Base-by-base conservation (phyloP, 495 filamentous ascomycete species). In the Podospora pseudopauciseta region DNA sequence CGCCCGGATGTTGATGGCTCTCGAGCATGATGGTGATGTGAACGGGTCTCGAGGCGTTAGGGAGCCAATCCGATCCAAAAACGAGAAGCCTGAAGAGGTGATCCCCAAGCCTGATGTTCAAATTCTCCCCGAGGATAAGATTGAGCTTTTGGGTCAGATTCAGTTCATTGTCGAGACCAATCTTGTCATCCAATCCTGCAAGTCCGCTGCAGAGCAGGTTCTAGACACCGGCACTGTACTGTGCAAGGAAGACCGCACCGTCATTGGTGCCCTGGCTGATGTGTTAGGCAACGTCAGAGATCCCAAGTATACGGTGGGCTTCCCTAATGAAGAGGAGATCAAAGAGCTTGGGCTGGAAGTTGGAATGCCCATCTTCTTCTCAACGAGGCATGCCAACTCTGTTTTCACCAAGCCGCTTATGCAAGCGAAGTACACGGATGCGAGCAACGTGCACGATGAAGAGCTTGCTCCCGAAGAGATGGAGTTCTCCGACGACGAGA, bases 401-500 rank as follows among this genome's bases (percentile, higher is more conserved):
- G 91, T 96, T 18, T 93, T 96, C 73, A 97, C 94, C 0, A 85
- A 95, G 77, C 83, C 87, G 4, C 78, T 97, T 58, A 90, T 90
- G 76, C 83, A 84, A 27, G 70, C 87, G 65, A 97, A 96, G 77
- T 91, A 91, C 66, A 92, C 92, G 18, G 95, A 99, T 79, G 94
- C 95, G 0, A 96, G 92, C 54, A 97, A 97, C 73, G 82, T 96
- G 65, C 88, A 96, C 75, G 95, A 99, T 71, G 95, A 99, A 74
- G 94, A 97, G 78, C 83, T 92, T n/a, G 86, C 79, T 2, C 90
- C 90, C 27, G 89, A 93, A 18, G 94, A 97, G 74, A 84, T 92
- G 39, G 95, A 97, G 73, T 98, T 97, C 73, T 97, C 93, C 0
- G 95, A 98, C 70, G 95, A 99, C 70, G 95, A 98, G 80, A 90